phyloP scores from a whole-genome alignment of 257 asterid genomes.

The Cordia subcordata region DNA sequence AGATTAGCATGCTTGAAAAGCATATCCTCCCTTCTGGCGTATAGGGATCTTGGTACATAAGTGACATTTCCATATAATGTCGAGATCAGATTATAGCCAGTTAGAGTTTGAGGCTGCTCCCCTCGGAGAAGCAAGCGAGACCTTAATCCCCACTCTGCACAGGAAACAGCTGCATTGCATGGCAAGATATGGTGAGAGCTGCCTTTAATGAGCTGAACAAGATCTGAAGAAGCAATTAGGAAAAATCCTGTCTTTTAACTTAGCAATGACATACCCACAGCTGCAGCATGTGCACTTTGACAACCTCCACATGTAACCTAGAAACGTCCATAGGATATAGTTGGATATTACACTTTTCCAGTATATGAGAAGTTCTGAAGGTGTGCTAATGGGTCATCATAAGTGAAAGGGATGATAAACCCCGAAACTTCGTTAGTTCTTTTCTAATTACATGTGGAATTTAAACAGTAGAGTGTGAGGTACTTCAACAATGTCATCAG shows the following conservation, averaged over 20 bases:
- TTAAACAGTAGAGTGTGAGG: too few species aligned
- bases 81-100: slow-evolving; percentile 81
- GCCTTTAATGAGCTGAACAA: not conserved
- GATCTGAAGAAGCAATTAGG: not conserved
- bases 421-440: too few species aligned
- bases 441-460: too few species aligned
- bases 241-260: too few species aligned
- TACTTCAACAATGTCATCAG: too few species aligned
- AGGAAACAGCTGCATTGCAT: slow-evolving; percentile 65
- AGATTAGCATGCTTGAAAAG: slow-evolving; percentile 56
- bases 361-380: not conserved
- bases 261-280: slow-evolving; percentile 54
- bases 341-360: slow-evolving; percentile 9
- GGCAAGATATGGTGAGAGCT: slow-evolving; percentile 21
- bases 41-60: slow-evolving; percentile 65
- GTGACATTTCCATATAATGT: slow-evolving; percentile 61
- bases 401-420: too few species aligned
- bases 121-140: slow-evolving; percentile 90
- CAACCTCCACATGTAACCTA: slow-evolving; percentile 99
- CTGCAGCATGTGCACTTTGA: slow-evolving; percentile 97
- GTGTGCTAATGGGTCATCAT: too few species aligned
- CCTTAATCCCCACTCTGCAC: slow-evolving; percentile 87
- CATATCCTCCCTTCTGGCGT: slow-evolving; percentile 80
- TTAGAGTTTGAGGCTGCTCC: slow-evolving; percentile 78
- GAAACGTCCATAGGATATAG: slow-evolving; percentile 22